A percentile compares a stretch with the other conserved stretches of the same genome.
Conservation (phyloP, 805 yeast species). For the Grigorovia yakushimaensis region DNA sequence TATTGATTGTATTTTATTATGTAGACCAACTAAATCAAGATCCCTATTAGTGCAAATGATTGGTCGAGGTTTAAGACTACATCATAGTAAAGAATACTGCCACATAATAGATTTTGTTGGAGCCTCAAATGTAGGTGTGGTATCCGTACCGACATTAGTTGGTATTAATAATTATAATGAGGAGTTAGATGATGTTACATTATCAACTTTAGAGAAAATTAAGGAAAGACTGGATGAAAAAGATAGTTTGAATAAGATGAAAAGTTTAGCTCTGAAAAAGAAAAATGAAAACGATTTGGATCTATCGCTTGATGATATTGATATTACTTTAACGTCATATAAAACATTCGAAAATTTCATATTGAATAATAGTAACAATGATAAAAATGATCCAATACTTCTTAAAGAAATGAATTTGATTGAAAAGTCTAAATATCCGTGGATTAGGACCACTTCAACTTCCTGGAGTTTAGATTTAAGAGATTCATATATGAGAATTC, state of each 20-base stretch:
- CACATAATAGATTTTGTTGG: constrained; percentile 74
- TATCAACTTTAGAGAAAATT: constrained; percentile 26
- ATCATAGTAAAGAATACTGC: constrained; percentile 53
- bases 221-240: constrained; percentile 13
- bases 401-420: constrained; percentile 13
- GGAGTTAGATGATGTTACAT: constrained; percentile 24
- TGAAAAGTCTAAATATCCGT: constrained; percentile 25
- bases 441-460: constrained; percentile 26
- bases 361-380: neutral
- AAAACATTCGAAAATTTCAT: constrained; percentile 31
- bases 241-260: constrained; percentile 5
- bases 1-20: constrained; percentile 68
- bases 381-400: neutral
- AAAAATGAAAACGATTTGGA: constrained; percentile 4
- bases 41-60: constrained; percentile 75
- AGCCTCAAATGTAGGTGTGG: constrained; percentile 42
- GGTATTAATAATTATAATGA: constrained; percentile 21
- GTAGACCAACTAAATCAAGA: constrained; percentile 72
- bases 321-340: constrained; percentile 31
- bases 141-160: constrained; percentile 45
- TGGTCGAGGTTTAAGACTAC: constrained; percentile 74
- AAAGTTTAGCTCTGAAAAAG: constrained; percentile 4
- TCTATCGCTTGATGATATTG: constrained; percentile 5
- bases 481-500: constrained; percentile 17
- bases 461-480: constrained; percentile 28